Conservation (phyloP, 1,284 basidiomycete genomes). For the Ceratobasidium sp. region DNA sequence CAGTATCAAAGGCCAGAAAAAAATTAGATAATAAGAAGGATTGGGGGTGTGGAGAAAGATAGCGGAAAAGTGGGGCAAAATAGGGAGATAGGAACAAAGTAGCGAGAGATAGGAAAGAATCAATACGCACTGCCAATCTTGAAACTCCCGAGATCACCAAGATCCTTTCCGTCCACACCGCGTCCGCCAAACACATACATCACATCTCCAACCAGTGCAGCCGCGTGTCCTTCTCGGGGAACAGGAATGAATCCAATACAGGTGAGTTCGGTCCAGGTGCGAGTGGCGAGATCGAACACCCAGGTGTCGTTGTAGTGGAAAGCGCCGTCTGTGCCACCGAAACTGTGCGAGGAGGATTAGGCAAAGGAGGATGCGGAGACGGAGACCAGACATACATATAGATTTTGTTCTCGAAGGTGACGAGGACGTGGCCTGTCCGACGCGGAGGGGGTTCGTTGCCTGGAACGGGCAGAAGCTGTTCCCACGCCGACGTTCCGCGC, state of each 20-base stretch:
- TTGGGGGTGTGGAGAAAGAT: too few species aligned
- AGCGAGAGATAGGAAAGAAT: neutral
- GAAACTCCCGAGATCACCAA: slow-evolving; percentile 96
- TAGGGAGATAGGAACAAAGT: slow-evolving; percentile 44
- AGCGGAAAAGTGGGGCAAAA: too few species aligned
- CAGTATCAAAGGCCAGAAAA: too few species aligned
- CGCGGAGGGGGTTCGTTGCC: slow-evolving; percentile 79
- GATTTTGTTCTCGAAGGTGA: slow-evolving; percentile 88
- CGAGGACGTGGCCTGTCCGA: slow-evolving; percentile 93
- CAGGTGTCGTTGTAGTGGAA: slow-evolving; percentile 99
- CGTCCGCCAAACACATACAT: slow-evolving; percentile 98
- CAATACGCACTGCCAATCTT: slow-evolving; percentile 87
- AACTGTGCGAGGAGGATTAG: slow-evolving; percentile 65
- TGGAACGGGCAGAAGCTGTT: slow-evolving; percentile 75
- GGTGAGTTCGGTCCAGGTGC: slow-evolving; percentile 90
- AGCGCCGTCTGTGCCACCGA: slow-evolving; percentile 97
- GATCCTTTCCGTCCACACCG: slow-evolving; percentile 96
- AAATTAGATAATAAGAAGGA: too few species aligned
- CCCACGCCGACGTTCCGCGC: slow-evolving; percentile 73
- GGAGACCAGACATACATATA: slow-evolving; percentile 78
- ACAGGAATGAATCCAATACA: slow-evolving; percentile 99
- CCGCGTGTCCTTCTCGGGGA: slow-evolving; percentile 96
- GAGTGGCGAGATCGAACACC: slow-evolving; percentile 89
- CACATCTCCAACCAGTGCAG: slow-evolving; percentile 96
- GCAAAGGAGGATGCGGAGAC: too few species aligned